A percentile compares a stretch with the other conserved stretches of the same genome.
Conservation (phyloP, 768 basidiomycete species). For the Dendrothele bispora region DNA sequence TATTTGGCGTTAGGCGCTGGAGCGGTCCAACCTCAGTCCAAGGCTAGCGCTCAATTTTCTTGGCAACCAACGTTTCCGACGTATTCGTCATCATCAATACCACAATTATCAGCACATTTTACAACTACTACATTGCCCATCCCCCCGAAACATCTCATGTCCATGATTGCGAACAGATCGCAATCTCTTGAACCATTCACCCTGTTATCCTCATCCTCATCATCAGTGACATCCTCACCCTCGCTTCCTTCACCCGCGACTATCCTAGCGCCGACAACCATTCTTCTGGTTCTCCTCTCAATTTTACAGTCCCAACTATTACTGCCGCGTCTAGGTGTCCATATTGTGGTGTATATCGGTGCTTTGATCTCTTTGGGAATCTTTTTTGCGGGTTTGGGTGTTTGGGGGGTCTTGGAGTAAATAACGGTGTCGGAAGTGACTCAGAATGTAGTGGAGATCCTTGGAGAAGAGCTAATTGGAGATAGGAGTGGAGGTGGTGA, state of each 20-base stretch:
- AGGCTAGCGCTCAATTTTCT: too few species aligned
- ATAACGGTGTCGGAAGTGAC: too few species aligned
- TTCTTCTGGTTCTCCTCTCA: slow-evolving; percentile 33
- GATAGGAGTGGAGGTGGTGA: too few species aligned
- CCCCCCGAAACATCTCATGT: slow-evolving; percentile 26
- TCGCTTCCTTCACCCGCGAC: background rate
- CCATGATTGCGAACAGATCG: too few species aligned
- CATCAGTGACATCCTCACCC: background rate
- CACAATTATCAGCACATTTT: slow-evolving; percentile 2
- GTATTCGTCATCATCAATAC: slow-evolving; percentile 13
- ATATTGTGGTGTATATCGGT: slow-evolving; percentile 71
- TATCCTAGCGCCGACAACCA: background rate
- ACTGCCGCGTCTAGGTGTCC: slow-evolving; percentile 73
- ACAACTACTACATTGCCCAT: slow-evolving; percentile 15
- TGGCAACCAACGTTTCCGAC: slow-evolving; percentile 10
- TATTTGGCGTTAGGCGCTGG: slow-evolving; percentile 54
- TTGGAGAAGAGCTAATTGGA: too few species aligned
- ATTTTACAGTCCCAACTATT: slow-evolving; percentile 67
- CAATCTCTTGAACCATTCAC: too few species aligned
- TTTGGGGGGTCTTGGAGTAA: slow-evolving; percentile 68
- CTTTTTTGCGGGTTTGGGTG: slow-evolving; percentile 71
- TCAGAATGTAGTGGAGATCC: too few species aligned
- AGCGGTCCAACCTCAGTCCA: too few species aligned
- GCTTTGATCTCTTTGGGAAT: slow-evolving; percentile 64
- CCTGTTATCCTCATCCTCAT: slow-evolving; percentile 21